These are phyloP conservation scores for Cercospora sp. DNA, from an alignment of 2,329 filamentous ascomycete genomes.

Conservation along the genomic window DNA sequence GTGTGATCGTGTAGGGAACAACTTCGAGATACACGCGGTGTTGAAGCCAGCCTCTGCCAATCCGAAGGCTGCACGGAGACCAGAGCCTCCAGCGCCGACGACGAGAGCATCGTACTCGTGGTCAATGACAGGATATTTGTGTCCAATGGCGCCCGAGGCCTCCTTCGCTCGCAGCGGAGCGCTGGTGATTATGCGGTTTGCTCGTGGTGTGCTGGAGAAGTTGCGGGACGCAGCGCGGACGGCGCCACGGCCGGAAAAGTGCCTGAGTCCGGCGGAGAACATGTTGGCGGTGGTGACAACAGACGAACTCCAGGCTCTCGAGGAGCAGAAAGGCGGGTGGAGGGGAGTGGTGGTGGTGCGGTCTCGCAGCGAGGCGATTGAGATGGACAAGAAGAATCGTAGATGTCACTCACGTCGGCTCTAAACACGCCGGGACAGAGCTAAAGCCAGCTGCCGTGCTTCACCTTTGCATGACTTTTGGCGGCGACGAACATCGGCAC, in stretches of 20 bases:
- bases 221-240: slow-evolving; percentile 52
- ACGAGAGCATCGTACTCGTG: slow-evolving; percentile 99
- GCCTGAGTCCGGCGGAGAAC: slow-evolving; percentile 42
- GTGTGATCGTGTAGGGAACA: slow-evolving; percentile 82
- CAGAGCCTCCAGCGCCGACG: slow-evolving; percentile 79
- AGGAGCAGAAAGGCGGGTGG: slow-evolving; percentile 1
- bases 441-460: background rate
- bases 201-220: slow-evolving; percentile 84
- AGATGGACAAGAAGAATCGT: slow-evolving; percentile 6
- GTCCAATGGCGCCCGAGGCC: slow-evolving; percentile 80
- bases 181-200: slow-evolving; percentile 75
- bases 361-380: background rate
- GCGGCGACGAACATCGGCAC: background rate
- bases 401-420: slow-evolving; percentile 8
- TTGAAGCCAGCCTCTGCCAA: slow-evolving; percentile 87
- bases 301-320: background rate
- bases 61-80: slow-evolving; percentile 79
- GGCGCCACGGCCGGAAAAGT: slow-evolving; percentile 36
- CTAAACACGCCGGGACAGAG: background rate
- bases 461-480: background rate
- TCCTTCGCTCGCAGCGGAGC: slow-evolving; percentile 91
- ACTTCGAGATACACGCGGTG: slow-evolving; percentile 82
- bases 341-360: background rate
- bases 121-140: slow-evolving; percentile 95
- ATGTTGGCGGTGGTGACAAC: slow-evolving; percentile 30